Base-by-base conservation (phyloP, 148 eudicot species). In the Nyssa sinensis region DNA sequence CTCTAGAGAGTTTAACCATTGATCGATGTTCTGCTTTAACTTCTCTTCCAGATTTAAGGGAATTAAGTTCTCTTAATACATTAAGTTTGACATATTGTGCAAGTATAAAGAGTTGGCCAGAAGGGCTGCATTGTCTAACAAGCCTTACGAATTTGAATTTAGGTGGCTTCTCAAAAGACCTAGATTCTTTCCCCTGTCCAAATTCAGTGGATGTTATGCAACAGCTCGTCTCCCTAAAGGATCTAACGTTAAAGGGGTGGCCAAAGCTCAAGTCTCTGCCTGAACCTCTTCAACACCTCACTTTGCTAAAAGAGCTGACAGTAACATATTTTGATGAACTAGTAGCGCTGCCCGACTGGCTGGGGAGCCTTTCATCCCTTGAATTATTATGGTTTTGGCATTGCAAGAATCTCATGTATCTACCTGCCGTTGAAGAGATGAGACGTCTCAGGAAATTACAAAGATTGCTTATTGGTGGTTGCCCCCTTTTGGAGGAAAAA, bases 261-360 rank as follows among this genome's bases (percentile, higher is more conserved):
- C 14, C 19, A 64, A 33, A 33, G 44, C 4, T 64, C 44, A 32
- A 70, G 8, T 34, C 19, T 70, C 64, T 77, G n/a, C 74, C 75
- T 0, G 31, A 53, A 49, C 75, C 33, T 24, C 29, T 70, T 35
- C 64, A 71, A 25, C 58, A 65, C 13, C 66, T 71, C 29, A 34
- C 70, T 62, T 10, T 65, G n/a, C 61, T 55, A 12, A 28, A 2
- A 14, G 1, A 13, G 24, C 34, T 77, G 30, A 5, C 7, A 10
- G 28, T 71, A 19, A 5, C 9, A 0, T 7, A 32, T 53, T 71
- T 64, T 24, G 1, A 65, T 64, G 71, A 66, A n/a, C 30, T 76
- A 3, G 75, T 64, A 57, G 71, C 55, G 24, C 61, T 77, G 24
- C 71, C 75, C 10, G 75, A 77, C 3, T 71, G 80, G 75, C 13